Evolutionary conservation across 495 filamentous ascomycete genomes (phyloP).

Genomic region (Tuber aestivum): DNA sequence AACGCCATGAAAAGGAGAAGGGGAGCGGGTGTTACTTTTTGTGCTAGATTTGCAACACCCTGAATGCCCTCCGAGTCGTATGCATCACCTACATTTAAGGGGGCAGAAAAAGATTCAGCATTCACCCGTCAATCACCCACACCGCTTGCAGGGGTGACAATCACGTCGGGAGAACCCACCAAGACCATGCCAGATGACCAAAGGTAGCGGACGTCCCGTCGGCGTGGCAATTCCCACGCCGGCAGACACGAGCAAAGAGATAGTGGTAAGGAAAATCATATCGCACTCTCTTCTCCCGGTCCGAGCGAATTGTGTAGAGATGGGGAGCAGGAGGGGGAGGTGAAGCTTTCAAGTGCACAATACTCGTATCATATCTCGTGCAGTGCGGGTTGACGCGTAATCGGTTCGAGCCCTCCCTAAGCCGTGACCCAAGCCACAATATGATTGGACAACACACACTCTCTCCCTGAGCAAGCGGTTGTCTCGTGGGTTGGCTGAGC

Average conservation of each 20-base stretch:
- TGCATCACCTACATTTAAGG: slow-evolving; percentile 51
- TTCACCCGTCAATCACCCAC: not conserved
- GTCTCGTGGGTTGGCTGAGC: not conserved
- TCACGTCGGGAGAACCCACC: slow-evolving; percentile 43
- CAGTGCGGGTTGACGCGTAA: slow-evolving; percentile 1
- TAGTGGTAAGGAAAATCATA: not conserved
- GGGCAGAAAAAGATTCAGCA: not conserved
- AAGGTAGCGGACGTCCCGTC: slow-evolving; percentile 52
- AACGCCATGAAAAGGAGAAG: not conserved
- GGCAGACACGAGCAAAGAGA: not conserved
- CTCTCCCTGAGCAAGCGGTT: not conserved
- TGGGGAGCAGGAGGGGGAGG: not conserved
- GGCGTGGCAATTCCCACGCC: not conserved
- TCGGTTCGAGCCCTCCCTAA: not conserved
- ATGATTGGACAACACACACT: not conserved
- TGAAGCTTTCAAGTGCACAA: not conserved
- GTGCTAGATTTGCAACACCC: slow-evolving; percentile 59
- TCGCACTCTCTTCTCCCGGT: not conserved
- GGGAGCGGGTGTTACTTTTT: slow-evolving; percentile 40
- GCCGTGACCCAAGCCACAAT: not conserved
- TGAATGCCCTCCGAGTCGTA: slow-evolving; percentile 70
- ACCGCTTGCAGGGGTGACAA: not conserved
- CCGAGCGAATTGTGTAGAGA: not conserved
- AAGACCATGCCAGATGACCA: slow-evolving; percentile 91
- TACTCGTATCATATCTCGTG: no score